Conservation (phyloP, 768 basidiomycete genomes). For the Suillus discolor region DNA sequence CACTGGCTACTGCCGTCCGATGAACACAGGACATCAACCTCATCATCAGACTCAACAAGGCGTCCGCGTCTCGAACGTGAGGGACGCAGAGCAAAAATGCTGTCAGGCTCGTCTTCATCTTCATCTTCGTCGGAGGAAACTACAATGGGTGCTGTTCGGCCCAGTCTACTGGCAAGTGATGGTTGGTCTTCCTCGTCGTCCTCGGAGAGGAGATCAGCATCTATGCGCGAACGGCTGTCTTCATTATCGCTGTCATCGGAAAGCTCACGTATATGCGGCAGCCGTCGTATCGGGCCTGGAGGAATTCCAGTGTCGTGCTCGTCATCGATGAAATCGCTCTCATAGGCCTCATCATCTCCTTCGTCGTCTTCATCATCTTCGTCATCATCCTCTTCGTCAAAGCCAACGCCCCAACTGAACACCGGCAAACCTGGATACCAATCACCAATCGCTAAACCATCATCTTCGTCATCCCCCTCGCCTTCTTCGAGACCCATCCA, state of each 20-base stretch:
- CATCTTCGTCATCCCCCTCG: constrained; percentile 37
- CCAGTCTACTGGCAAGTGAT: constrained; percentile 6
- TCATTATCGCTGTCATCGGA: constrained; percentile 17
- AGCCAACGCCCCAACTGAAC: constrained; percentile 21
- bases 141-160: background rate
- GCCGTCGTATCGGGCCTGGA: background rate
- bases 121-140: constrained; percentile 24
- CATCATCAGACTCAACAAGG: constrained; percentile 26
- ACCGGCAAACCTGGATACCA: constrained; percentile 18
- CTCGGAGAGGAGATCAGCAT: constrained; percentile 11
- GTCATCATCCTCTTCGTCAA: constrained; percentile 20
- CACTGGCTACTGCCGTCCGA: constrained; percentile 6
- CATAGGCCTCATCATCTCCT: constrained; percentile 43
- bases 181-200: background rate
- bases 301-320: constrained; percentile 25
- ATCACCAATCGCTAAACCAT: constrained; percentile 22
- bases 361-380: constrained; percentile 21
- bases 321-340: constrained; percentile 62
- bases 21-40: constrained; percentile 10
- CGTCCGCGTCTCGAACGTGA: background rate
- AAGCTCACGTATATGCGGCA: constrained; percentile 29
- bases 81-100: background rate
- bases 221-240: constrained; percentile 4
- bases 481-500: constrained; percentile 36
- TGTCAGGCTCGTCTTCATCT: constrained; percentile 18